phyloP scores from a whole-genome alignment of 129 eudicot species.

The Tanacetum coccineum region DNA sequence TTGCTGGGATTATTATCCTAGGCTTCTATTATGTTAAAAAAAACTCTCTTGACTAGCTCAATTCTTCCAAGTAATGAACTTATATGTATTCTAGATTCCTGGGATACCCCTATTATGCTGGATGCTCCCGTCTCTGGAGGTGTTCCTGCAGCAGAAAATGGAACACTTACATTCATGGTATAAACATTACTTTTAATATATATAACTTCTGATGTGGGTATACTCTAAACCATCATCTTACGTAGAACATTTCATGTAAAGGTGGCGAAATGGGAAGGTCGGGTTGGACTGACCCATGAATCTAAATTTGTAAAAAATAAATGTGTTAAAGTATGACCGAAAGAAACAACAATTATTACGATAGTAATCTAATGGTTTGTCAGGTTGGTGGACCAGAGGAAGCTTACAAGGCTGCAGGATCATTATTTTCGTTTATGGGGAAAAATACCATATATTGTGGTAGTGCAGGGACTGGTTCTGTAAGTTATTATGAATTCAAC shows the following conservation, averaged over 20 bases:
- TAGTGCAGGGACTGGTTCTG: conserved; percentile 89
- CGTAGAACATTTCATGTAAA: too few relatives aligned
- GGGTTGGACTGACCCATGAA: too few relatives aligned
- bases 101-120: conserved; percentile 64
- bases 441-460: conserved; percentile 86
- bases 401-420: conserved; percentile 65
- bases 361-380: conserved; percentile 1
- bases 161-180: conserved; percentile 96
- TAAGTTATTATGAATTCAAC: conserved; percentile 33
- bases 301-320: too few relatives aligned
- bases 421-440: conserved; percentile 79
- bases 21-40: too few relatives aligned
- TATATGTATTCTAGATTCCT: conserved; percentile 28
- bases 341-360: too few relatives aligned
- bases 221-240: too few relatives aligned
- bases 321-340: too few relatives aligned
- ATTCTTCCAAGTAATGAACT: conserved; percentile 1
- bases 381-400: conserved; percentile 95
- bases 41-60: background rate
- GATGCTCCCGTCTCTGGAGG: conserved; percentile 99
- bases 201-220: background rate
- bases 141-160: conserved; percentile 76
- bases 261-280: too few relatives aligned
- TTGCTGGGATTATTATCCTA: too few relatives aligned
- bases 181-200: background rate